A percentile compares a stretch with the other conserved stretches of the same genome.
Evolutionary conservation across 345 rosid species (phyloP).

Genomic region (Populus tremula): DNA sequence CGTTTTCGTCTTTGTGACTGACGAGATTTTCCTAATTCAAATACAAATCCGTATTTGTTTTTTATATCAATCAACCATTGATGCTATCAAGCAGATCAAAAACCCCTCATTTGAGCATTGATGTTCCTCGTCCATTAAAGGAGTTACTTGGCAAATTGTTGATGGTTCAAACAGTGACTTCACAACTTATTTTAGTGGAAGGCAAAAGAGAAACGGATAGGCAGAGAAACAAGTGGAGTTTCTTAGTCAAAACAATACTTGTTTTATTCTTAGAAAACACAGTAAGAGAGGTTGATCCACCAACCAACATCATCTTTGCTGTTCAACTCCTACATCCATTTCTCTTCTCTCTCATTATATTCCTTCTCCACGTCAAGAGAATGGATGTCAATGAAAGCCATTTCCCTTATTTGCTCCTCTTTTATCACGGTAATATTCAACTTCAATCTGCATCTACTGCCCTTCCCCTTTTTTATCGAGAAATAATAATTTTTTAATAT

Average conservation of each 20-base stretch:
- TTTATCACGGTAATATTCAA: background rate
- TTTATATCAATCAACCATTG: too few relatives aligned
- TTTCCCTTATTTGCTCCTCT: background rate
- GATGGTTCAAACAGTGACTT: background rate
- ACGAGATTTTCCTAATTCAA: too few relatives aligned
- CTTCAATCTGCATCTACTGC: background rate
- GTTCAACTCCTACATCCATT: conserved; percentile 22
- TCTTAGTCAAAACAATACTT: conserved; percentile 14
- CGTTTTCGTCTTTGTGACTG: conserved; percentile 6
- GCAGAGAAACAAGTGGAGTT: conserved; percentile 16
- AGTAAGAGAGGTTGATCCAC: conserved; percentile 22
- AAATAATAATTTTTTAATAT: too few relatives aligned
- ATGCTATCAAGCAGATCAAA: background rate
- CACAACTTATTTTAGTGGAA: background rate
- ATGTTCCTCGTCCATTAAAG: background rate
- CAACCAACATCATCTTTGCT: conserved; percentile 38
- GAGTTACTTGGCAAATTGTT: background rate
- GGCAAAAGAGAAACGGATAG: background rate
- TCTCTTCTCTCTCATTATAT: background rate
- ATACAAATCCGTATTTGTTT: background rate
- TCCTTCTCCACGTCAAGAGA: background rate
- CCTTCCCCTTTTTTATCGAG: background rate
- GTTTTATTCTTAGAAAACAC: conserved; percentile 11
- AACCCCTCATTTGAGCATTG: background rate
- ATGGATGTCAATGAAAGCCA: background rate